Conservation (phyloP, 2,329 filamentous ascomycete species). For the Coniochaeta sp. region DNA sequence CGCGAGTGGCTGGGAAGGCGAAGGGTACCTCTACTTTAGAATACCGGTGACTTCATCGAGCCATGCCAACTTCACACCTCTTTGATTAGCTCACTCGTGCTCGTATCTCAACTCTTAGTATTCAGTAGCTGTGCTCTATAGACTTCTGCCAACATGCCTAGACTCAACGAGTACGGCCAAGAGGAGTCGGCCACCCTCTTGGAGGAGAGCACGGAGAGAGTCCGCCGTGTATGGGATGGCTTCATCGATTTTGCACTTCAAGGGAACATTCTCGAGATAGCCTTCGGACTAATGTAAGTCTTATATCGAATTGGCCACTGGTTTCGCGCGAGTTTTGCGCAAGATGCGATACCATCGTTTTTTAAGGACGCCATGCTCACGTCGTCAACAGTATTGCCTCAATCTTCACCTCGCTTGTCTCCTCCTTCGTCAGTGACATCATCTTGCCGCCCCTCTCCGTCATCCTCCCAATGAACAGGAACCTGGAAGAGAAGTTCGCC, state of each 20-base stretch:
- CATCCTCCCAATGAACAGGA: conserved; percentile 60
- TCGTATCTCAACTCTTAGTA: neutral
- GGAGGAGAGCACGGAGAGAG: conserved; percentile 36
- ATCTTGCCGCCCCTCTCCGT: conserved; percentile 63
- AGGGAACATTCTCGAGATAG: conserved; percentile 69
- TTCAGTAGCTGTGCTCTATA: neutral
- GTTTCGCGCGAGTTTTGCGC: neutral
- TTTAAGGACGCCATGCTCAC: neutral
- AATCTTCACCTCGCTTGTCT: conserved; percentile 64
- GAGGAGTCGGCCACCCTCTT: conserved; percentile 36
- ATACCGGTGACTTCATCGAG: neutral
- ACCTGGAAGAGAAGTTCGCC: conserved; percentile 68
- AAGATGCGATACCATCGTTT: too few relatives aligned
- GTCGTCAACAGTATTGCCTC: conserved; percentile 51
- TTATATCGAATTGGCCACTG: neutral
- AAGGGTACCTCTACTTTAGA: neutral
- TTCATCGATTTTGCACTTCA: conserved; percentile 68
- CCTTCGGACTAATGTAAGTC: conserved; percentile 63
- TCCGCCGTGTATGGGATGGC: conserved; percentile 48
- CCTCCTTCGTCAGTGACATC: conserved; percentile 63
- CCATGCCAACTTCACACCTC: neutral
- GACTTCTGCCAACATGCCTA: conserved; percentile 16
- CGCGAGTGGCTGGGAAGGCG: neutral
- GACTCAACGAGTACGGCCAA: conserved; percentile 13
- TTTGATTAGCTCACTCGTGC: neutral